Conservation (phyloP, 257 asterid species). For the Nicotiana noctiflora region DNA sequence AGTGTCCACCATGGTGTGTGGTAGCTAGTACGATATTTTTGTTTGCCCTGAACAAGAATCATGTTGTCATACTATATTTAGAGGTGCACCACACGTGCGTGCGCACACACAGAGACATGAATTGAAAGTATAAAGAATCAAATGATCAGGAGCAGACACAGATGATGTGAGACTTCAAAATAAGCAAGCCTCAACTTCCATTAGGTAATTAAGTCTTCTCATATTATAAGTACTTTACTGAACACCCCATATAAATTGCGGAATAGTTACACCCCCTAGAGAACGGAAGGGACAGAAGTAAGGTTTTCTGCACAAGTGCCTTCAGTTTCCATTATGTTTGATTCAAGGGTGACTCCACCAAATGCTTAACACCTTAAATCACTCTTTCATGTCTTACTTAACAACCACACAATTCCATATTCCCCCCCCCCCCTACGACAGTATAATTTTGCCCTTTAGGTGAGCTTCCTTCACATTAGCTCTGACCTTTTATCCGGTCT, state of each 20-base stretch:
- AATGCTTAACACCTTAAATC: background rate
- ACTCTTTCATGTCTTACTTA: background rate
- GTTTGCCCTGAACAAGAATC: constrained; percentile 45
- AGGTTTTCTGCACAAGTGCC: background rate
- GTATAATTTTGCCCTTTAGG: too few relatives aligned
- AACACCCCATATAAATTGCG: too few relatives aligned
- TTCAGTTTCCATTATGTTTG: background rate
- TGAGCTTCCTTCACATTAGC: too few relatives aligned
- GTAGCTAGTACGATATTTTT: constrained; percentile 64
- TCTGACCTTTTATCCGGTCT: too few relatives aligned
- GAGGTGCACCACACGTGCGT: background rate
- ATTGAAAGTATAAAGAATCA: background rate
- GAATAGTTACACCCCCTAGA: too few relatives aligned
- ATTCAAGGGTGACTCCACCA: background rate
- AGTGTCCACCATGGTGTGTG: constrained; percentile 80
- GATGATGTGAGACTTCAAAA: background rate
- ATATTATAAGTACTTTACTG: background rate
- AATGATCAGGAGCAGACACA: background rate
- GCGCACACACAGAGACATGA: background rate
- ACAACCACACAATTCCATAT: background rate
- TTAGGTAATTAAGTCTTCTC: background rate
- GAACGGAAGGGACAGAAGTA: too few relatives aligned
- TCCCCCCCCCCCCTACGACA: too few relatives aligned
- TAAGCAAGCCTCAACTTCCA: background rate
- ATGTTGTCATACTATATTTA: background rate